These are phyloP conservation scores for Hericium erinaceus DNA, from an alignment of 768 basidiomycete species.

Conservation along the genomic window DNA sequence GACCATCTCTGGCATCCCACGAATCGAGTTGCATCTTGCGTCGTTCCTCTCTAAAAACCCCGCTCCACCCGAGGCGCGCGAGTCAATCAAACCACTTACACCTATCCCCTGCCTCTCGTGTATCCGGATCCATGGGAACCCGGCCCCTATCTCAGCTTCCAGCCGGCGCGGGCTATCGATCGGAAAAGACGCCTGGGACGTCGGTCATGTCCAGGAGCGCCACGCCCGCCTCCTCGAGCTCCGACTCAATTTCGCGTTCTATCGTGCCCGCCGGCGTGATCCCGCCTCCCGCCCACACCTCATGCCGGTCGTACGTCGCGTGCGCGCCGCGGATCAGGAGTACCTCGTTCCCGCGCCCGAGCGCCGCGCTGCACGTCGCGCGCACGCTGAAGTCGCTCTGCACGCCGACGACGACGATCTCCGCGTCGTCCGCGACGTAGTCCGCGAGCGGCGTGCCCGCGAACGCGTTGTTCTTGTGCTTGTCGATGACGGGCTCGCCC, in stretches of 20 bases:
- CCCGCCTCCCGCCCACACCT: slow-evolving; percentile 50
- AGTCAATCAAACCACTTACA: too few species aligned
- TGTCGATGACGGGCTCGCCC: slow-evolving; percentile 51
- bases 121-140: too few species aligned
- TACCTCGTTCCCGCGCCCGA: slow-evolving; percentile 57
- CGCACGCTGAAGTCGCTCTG: slow-evolving; percentile 54
- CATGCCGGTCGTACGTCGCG: slow-evolving; percentile 57
- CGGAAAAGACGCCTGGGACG: slow-evolving; percentile 46
- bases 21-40: too few species aligned
- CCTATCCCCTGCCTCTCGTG: too few species aligned
- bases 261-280: slow-evolving; percentile 42
- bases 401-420: slow-evolving; percentile 58
- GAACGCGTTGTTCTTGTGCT: slow-evolving; percentile 42
- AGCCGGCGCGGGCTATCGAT: slow-evolving; percentile 28
- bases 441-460: slow-evolving; percentile 44
- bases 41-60: too few species aligned
- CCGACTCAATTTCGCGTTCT: slow-evolving; percentile 51
- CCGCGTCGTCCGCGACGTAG: slow-evolving; percentile 41
- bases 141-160: too few species aligned
- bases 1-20: too few species aligned
- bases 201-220: slow-evolving; percentile 59
- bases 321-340: slow-evolving; percentile 56
- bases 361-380: slow-evolving; percentile 50
- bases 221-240: slow-evolving; percentile 63
- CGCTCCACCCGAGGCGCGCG: too few species aligned